Evolutionary conservation across 306 rosid genomes (phyloP).

Genomic region (Gynostemma pentaphyllum): DNA sequence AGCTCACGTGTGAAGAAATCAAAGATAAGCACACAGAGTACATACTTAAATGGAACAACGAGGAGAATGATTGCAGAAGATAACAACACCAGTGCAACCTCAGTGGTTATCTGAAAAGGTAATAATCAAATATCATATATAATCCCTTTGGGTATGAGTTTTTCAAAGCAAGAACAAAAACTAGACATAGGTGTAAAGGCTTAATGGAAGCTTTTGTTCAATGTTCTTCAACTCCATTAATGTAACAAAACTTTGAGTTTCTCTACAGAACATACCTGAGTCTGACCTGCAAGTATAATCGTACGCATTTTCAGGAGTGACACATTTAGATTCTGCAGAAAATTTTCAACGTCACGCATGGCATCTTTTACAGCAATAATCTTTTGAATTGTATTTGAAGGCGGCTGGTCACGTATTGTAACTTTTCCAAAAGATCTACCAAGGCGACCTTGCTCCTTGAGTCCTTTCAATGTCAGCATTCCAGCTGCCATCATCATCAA

Average conservation of each 20-base stretch:
- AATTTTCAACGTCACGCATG: slow-evolving; percentile 72
- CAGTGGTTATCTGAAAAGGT: slow-evolving; percentile 62
- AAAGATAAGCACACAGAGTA: slow-evolving; percentile 54
- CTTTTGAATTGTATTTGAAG: slow-evolving; percentile 91
- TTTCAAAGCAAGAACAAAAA: neutral
- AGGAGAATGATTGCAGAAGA: slow-evolving; percentile 52
- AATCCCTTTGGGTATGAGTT: neutral
- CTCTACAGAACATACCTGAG: slow-evolving; percentile 52
- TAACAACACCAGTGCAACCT: slow-evolving; percentile 64
- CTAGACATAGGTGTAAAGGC: neutral
- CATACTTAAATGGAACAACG: slow-evolving; percentile 61
- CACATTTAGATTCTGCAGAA: slow-evolving; percentile 67
- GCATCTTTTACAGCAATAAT: slow-evolving; percentile 89
- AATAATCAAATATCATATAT: slow-evolving; percentile 12
- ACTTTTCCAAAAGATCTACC: slow-evolving; percentile 78
- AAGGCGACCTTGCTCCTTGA: slow-evolving; percentile 95
- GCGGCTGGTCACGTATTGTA: slow-evolving; percentile 79
- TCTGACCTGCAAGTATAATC: slow-evolving; percentile 74
- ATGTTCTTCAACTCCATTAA: neutral
- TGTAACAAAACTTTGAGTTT: neutral
- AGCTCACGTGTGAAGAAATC: slow-evolving; percentile 90
- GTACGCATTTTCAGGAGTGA: slow-evolving; percentile 69
- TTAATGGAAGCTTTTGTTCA: neutral
- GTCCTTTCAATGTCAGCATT: slow-evolving; percentile 73
- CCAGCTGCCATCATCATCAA: slow-evolving; percentile 58